Conservation (phyloP, 208 protist species). For the Leishmania braziliensis region DNA sequence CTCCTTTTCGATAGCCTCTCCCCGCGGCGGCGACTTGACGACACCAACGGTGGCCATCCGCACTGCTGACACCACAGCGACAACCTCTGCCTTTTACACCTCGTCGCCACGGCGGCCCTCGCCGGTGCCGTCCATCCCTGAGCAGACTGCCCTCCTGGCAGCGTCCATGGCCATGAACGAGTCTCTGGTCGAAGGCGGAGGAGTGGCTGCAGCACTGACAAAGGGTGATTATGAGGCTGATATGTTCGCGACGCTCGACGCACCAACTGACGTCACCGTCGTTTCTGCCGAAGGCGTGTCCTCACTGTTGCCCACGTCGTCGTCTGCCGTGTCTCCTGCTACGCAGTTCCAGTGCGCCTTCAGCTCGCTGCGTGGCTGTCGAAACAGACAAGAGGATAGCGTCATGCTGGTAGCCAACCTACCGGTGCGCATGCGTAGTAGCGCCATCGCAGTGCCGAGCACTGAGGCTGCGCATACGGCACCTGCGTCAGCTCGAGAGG, state of each 20-base stretch:
- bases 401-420: slow-evolving; percentile 29
- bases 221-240: not conserved
- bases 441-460: not conserved
- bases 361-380: slow-evolving; percentile 34
- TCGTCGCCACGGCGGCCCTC: not conserved
- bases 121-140: not conserved
- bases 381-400: slow-evolving; percentile 46
- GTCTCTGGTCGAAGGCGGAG: not conserved
- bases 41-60: not conserved
- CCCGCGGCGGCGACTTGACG: not conserved
- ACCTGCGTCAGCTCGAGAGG: not conserved
- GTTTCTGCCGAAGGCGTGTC: not conserved
- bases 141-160: not conserved
- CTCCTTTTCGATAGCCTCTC: not conserved
- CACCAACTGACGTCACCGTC: too few species aligned
- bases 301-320: not conserved
- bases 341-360: slow-evolving; percentile 22
- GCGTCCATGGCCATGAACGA: not conserved
- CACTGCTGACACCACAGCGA: not conserved
- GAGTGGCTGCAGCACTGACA: not conserved
- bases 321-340: not conserved
- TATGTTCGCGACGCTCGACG: not conserved
- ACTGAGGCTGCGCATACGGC: not conserved
- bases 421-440: not conserved
- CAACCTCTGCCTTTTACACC: not conserved